Percentiles rank a stretch among this genome's conserved stretches.
phyloP scores from a whole-genome alignment of 805 yeast species.

The Candida ortonii region DNA sequence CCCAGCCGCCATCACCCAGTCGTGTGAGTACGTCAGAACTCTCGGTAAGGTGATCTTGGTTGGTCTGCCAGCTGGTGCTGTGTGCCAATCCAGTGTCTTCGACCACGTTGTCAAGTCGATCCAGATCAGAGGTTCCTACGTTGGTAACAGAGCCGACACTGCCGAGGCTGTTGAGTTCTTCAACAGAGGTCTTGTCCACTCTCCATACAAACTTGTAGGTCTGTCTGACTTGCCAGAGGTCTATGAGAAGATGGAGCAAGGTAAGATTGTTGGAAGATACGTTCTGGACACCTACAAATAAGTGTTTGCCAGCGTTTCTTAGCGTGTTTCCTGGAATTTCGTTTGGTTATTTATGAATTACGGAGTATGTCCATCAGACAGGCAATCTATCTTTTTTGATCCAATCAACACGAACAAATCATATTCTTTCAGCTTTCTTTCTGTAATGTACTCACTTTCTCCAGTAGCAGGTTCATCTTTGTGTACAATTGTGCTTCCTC shows the following conservation, averaged over 20 bases:
- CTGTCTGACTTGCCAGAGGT: constrained; percentile 67
- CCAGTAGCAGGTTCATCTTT: constrained; percentile 35
- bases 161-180: constrained; percentile 75
- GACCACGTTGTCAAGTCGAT: constrained; percentile 71
- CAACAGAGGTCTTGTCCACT: constrained; percentile 59
- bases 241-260: constrained; percentile 78
- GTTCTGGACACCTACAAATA: constrained; percentile 77
- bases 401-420: too few relatives aligned
- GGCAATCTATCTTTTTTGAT: too few relatives aligned
- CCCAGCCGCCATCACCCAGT: constrained; percentile 49
- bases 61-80: constrained; percentile 79
- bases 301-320: too few relatives aligned
- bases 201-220: constrained; percentile 73
- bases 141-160: constrained; percentile 87
- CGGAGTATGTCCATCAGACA: too few relatives aligned
- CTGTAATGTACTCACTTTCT: constrained; percentile 33
- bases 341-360: too few relatives aligned
- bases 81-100: constrained; percentile 68
- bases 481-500: constrained; percentile 30
- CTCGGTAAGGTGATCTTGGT: constrained; percentile 64
- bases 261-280: constrained; percentile 84
- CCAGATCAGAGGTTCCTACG: constrained; percentile 78
- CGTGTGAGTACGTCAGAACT: constrained; percentile 57
- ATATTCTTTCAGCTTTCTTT: too few relatives aligned
- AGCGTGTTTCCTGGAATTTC: too few relatives aligned